Base-by-base conservation (phyloP, 1,284 basidiomycete species). In the Butyriboletus appendiculatus region DNA sequence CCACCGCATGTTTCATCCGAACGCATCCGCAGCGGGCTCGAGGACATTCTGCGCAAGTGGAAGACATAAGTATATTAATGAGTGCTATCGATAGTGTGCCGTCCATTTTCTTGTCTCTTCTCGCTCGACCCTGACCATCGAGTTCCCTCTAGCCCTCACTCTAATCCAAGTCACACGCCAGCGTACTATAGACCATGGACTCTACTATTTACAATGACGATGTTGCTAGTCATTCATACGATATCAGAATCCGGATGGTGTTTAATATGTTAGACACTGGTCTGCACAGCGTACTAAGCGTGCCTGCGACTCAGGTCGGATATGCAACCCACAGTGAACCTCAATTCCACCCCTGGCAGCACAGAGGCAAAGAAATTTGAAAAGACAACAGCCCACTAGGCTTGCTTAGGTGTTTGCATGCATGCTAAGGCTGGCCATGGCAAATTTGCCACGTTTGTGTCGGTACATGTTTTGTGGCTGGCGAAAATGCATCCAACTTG, bases 21-120 rank as follows among this genome's bases (percentile, higher is more conserved):
- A 22, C 30, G 24, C 43, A 57, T 71, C 50, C 63, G 46, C 38
- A 48, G 50, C 26, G 64, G 59, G 15, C 64, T 68, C 28, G 64
- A 69, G 46, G 63, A 60, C n/a, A 42, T 69, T 10, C 45, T 69
- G 38, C 56, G 57, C 45, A 54, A 45, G 49, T 66, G 66, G 68
- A 69, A 57, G 40, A 12, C 39, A 48, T 69, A 32, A 56, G 7
- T 5, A 33, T 26, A 26, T 26, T 26, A 2, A 33, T 26, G 16
- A 22, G 16, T n/a, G 6, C 15, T 15, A n/a, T 26, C n/a, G 7
- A 11, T 32, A 33, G 12, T 33, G 51, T 59, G 43, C 38, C 16
- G 16, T 33, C 20, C 24, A 14, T 20, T 38, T 43, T 28, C 22
- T 44, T 30, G 3, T n/a, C 15, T 14, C 22, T 33, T 37, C 38